Conservation (phyloP, 2,329 filamentous ascomycete species). For the Ascochyta lentis region DNA sequence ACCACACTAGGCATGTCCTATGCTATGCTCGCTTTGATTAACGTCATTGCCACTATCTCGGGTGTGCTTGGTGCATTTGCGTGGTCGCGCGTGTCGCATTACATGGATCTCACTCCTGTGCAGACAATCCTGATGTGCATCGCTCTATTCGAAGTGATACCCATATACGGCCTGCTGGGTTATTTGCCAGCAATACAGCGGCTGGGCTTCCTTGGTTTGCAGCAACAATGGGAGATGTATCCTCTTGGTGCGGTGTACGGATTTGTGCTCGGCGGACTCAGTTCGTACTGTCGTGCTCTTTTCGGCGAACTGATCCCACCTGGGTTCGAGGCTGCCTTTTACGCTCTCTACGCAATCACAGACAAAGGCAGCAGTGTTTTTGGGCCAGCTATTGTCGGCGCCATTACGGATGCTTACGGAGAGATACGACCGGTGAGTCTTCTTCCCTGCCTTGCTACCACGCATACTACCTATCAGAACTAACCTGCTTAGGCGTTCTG, state of each 20-base stretch:
- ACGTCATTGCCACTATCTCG: slow-evolving; percentile 84
- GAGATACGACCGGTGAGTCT: slow-evolving; percentile 56
- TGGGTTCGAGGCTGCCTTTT: slow-evolving; percentile 94
- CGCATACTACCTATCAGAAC: not conserved
- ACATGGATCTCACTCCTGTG: slow-evolving; percentile 73
- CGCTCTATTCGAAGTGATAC: slow-evolving; percentile 87
- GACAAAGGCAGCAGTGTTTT: slow-evolving; percentile 96
- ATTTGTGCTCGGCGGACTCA: slow-evolving; percentile 90
- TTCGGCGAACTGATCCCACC: slow-evolving; percentile 94
- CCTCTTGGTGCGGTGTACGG: slow-evolving; percentile 89
- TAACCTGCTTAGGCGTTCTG: slow-evolving; percentile 70
- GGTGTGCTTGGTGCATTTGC: slow-evolving; percentile 88
- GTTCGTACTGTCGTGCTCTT: slow-evolving; percentile 88
- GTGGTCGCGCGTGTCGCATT: slow-evolving; percentile 80
- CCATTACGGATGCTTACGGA: slow-evolving; percentile 77
- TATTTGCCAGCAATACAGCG: slow-evolving; percentile 80
- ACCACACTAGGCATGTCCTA: slow-evolving; percentile 89
- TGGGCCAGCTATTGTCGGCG: slow-evolving; percentile 90
- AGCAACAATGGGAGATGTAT: slow-evolving; percentile 97
- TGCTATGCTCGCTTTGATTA: slow-evolving; percentile 88
- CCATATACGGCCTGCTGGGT: slow-evolving; percentile 86
- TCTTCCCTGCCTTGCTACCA: not conserved
- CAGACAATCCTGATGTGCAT: slow-evolving; percentile 95
- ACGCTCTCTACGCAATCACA: slow-evolving; percentile 94
- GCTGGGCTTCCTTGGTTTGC: slow-evolving; percentile 82